A percentile compares a stretch with the other conserved stretches of the same genome.
Conservation (phyloP, 208 protist species). For the Acanthamoeba castellanii region DNA sequence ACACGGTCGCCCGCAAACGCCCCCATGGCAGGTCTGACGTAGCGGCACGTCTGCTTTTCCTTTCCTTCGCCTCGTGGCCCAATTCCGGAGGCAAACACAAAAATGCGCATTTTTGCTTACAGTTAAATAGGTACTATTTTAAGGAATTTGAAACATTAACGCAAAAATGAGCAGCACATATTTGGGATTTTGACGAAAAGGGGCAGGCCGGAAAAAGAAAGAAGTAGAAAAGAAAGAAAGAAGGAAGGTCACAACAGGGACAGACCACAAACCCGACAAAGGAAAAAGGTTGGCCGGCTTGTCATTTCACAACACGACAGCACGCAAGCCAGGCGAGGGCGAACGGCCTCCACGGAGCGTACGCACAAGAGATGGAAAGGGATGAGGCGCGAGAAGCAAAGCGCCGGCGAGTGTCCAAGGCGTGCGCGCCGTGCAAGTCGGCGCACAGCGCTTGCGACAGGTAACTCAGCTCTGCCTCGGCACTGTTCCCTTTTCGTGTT, state of each 20-base stretch:
- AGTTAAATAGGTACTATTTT: not conserved
- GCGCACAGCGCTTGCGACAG: constrained; percentile 44
- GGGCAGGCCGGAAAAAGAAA: no score
- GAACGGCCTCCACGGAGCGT: no score
- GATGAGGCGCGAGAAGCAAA: not conserved
- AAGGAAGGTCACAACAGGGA: no score
- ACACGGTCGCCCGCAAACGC: not conserved
- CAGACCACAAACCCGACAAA: not conserved
- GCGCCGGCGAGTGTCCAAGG: constrained; percentile 8
- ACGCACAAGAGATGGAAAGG: not conserved
- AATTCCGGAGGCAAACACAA: not conserved
- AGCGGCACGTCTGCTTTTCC: no score
- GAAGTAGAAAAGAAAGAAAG: no score
- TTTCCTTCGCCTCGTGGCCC: not conserved
- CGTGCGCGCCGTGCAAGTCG: constrained; percentile 18
- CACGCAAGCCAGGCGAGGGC: no score
- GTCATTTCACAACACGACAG: no score
- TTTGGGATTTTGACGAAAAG: not conserved
- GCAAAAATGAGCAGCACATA: not conserved
- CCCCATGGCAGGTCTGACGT: no score
- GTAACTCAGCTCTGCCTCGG: not conserved
- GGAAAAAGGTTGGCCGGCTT: no score
- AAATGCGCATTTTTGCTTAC: no score
- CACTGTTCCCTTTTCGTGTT: not conserved
- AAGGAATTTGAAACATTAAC: not conserved